A percentile compares a stretch with the other conserved stretches of the same genome.
These are phyloP conservation scores for Penicillium waksmanii DNA, from an alignment of 495 filamentous ascomycete genomes.

Conservation along the genomic window DNA sequence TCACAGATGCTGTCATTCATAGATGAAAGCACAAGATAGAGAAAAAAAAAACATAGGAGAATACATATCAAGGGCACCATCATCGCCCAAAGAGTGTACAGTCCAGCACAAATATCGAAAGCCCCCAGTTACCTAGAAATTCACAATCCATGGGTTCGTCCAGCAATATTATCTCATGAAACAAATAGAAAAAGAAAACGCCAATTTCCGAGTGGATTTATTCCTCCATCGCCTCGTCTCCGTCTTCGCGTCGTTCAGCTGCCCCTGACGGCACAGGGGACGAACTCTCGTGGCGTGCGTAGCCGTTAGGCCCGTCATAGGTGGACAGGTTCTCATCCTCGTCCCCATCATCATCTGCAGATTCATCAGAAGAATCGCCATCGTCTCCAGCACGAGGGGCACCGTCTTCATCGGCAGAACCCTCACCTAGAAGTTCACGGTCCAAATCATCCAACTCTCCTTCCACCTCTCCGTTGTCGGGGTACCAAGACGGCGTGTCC, in stretches of 20 bases:
- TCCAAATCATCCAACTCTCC: constrained; percentile 57
- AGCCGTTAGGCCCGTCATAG: constrained; percentile 45
- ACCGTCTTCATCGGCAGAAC: constrained; percentile 47
- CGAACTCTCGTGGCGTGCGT: constrained; percentile 45
- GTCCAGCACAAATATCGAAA: constrained; percentile 2
- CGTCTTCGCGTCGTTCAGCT: constrained; percentile 28
- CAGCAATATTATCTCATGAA: constrained; percentile 5
- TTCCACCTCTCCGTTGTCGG: constrained; percentile 35
- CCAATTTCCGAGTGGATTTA: constrained; percentile 18
- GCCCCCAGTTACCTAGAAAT: neutral
- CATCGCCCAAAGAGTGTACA: constrained; percentile 12
- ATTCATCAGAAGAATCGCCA: constrained; percentile 36
- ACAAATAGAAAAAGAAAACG: constrained; percentile 11
- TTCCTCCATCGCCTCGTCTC: constrained; percentile 41
- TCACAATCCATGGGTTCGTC: constrained; percentile 2
- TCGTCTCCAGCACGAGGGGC: constrained; percentile 29
- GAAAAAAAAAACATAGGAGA: constrained; percentile 5
- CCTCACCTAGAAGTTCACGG: constrained; percentile 55
- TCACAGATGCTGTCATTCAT: neutral
- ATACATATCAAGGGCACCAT: neutral
- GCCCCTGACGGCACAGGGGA: constrained; percentile 27
- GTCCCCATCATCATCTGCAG: constrained; percentile 38
- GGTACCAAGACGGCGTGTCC: constrained; percentile 30
- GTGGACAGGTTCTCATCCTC: constrained; percentile 48
- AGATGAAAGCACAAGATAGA: neutral